Evolutionary conservation across 495 filamentous ascomycete species (phyloP), one percentile per base, ranked within the genome.

Genomic region (Podospora didyma): DNA sequence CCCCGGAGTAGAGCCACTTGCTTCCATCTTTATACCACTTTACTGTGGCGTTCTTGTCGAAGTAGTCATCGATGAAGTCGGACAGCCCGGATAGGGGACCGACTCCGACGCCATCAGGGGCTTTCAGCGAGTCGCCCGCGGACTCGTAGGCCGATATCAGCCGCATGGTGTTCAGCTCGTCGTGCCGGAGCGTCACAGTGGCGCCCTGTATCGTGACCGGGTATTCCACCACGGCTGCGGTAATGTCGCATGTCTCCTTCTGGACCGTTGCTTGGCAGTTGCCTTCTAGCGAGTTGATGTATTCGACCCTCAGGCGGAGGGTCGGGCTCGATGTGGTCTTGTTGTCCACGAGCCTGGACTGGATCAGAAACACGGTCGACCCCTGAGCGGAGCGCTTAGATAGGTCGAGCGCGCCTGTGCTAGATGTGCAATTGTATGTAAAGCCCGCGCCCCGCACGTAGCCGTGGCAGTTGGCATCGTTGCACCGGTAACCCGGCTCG

Each of bases 161-260:
- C n/a, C 12, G 22, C 21, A 46, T 49, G 11, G 16, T 23, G 37
- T 28, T 49, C 12, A 56, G 46, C n/a, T 52, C 26, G 16, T 57
- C 41, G 14, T 12, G 49, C 2, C 26, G 42, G 9, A 61, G 44
- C 2, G 28, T 24, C 24, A 56, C 45, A 41, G 49, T 57, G 28
- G 39, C 17, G 39, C 52, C 52, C n/a, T 53, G 53, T 41, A 61
- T 57, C 17, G 45, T 53, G 48, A 61, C 19, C 24, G 58, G 58
- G 53, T 61, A 56, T 22, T 56, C 49, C 20, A 57, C 58, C n/a
- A 45, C 37, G 16, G 58, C 58, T 20, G 58, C 28, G n/a, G 7
- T n/a, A 23, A 61, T 44, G 35, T 56, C 49, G 53, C 58, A 61
- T 17, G 34, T 42, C 7, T 51, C 49, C 12, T 37, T 41, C 17